phyloP scores from a whole-genome alignment of 805 yeast genomes.

The Teunomyces funiuensis region DNA sequence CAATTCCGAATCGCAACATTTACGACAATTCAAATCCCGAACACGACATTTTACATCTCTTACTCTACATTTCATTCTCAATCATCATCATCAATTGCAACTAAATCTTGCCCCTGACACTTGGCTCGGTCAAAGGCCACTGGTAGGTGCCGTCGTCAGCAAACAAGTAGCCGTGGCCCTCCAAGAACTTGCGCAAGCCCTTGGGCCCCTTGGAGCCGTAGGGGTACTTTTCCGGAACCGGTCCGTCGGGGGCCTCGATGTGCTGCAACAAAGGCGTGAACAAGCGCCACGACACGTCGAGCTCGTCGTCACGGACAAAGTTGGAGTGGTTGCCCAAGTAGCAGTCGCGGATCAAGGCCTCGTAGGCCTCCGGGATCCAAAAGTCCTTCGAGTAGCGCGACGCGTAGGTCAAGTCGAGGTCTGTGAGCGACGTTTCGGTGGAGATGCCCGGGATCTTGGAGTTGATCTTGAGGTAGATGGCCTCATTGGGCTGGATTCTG shows the following conservation, averaged over 20 bases:
- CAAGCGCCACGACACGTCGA: conserved; percentile 88
- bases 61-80: too few species aligned
- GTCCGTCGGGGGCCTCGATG: conserved; percentile 71
- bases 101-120: conserved; percentile 29
- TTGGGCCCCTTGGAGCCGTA: conserved; percentile 93
- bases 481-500: conserved; percentile 93
- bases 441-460: conserved; percentile 91
- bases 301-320: conserved; percentile 96
- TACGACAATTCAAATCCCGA: too few species aligned
- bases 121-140: conserved; percentile 83
- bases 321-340: conserved; percentile 91
- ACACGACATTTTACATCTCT: too few species aligned
- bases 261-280: conserved; percentile 88
- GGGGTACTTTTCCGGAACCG: conserved; percentile 67
- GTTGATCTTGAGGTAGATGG: conserved; percentile 89
- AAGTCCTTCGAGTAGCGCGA: conserved; percentile 75
- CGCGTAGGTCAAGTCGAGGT: conserved; percentile 84
- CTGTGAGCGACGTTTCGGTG: conserved; percentile 79
- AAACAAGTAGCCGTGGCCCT: conserved; percentile 70
- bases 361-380: conserved; percentile 98
- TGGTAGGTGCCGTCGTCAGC: conserved; percentile 66
- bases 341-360: conserved; percentile 89
- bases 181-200: conserved; percentile 58
- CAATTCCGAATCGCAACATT: too few species aligned
- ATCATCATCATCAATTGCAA: background rate